Evolutionary conservation across 164 flowering plant genomes (phyloP).

Genomic region (Magnolia changhungtana): DNA sequence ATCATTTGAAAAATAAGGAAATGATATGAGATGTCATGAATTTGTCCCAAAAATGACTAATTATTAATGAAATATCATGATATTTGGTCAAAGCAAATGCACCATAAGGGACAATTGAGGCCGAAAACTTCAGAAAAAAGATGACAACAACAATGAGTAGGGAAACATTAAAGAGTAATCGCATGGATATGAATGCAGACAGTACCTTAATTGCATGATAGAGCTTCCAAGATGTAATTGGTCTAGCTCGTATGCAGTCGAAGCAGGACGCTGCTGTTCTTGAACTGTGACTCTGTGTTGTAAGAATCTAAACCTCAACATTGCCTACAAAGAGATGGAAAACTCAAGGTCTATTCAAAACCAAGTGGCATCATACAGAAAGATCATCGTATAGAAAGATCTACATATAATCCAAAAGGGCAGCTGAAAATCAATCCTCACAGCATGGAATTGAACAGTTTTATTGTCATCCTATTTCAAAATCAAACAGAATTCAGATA

Average conservation of each 20-base stretch:
- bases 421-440: neutral
- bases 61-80: no score
- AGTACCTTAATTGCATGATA: constrained; percentile 41
- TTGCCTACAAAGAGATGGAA: constrained; percentile 35
- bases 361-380: neutral
- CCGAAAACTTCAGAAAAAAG: no score
- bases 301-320: constrained; percentile 55
- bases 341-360: neutral
- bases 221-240: constrained; percentile 24
- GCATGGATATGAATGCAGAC: neutral
- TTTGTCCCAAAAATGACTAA: no score
- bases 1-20: neutral
- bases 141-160: no score
- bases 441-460: neutral
- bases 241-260: constrained; percentile 23
- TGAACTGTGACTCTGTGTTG: constrained; percentile 33
- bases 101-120: no score
- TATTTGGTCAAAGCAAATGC: no score
- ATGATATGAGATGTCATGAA: neutral
- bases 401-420: neutral
- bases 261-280: constrained; percentile 23
- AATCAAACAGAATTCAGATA: neutral
- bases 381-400: neutral
- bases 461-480: neutral
- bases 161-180: no score